Percentiles rank a stretch among this genome's conserved stretches.
Evolutionary conservation across 2,329 filamentous ascomycete species (phyloP).

Genomic region (Aspergillus proliferans): DNA sequence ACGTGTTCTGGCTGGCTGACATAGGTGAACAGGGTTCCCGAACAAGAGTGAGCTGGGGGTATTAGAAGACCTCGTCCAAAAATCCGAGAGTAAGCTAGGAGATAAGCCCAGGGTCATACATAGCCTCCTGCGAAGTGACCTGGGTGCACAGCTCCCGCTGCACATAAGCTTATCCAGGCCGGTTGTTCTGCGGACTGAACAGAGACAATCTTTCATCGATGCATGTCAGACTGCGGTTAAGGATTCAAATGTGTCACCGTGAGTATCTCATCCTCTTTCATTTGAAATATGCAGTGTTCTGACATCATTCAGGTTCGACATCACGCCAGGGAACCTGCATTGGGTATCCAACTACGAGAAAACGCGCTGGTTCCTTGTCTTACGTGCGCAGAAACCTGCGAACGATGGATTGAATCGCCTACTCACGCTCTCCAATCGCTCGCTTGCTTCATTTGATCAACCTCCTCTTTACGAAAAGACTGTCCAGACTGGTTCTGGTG

Average conservation of each 20-base stretch:
- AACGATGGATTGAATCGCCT: constrained; percentile 57
- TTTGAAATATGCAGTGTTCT: neutral
- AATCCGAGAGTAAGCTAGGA: constrained; percentile 33
- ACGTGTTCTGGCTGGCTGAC: constrained; percentile 9
- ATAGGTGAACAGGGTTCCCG: constrained; percentile 32
- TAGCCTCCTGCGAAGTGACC: constrained; percentile 68
- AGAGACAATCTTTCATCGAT: constrained; percentile 62
- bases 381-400: constrained; percentile 51
- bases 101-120: constrained; percentile 45
- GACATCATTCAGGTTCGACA: constrained; percentile 41
- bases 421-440: constrained; percentile 60
- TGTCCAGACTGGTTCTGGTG: neutral
- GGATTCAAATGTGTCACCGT: constrained; percentile 40
- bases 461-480: constrained; percentile 59
- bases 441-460: constrained; percentile 57
- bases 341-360: constrained; percentile 63
- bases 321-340: constrained; percentile 44
- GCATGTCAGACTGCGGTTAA: constrained; percentile 45
- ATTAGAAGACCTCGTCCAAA: constrained; percentile 25
- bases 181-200: constrained; percentile 64
- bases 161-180: constrained; percentile 88
- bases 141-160: constrained; percentile 70
- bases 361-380: constrained; percentile 76
- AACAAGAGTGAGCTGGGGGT: constrained; percentile 27
- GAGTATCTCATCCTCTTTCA: constrained; percentile 17